Evolutionary conservation across 495 filamentous ascomycete species (phyloP).

Genomic region (Trichocladium uniseriatum): DNA sequence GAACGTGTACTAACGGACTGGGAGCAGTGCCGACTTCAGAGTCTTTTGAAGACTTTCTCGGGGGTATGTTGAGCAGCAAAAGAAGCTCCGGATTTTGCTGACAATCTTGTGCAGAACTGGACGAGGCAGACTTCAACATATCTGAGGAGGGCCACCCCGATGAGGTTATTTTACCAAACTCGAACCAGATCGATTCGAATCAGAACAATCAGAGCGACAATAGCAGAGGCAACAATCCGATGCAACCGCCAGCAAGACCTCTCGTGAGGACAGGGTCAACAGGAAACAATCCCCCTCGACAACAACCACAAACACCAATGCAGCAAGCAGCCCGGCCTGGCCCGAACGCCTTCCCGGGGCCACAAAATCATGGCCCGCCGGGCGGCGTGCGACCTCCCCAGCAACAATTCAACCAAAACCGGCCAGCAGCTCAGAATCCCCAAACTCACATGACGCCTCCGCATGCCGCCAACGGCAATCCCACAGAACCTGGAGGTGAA

Average conservation of each 20-base stretch:
- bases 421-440: slow-evolving; percentile 15
- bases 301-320: slow-evolving; percentile 31
- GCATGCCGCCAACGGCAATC: too few species aligned
- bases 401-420: slow-evolving; percentile 25
- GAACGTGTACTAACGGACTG: neutral
- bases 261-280: slow-evolving; percentile 17
- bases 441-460: slow-evolving; percentile 29
- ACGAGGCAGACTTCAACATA: slow-evolving; percentile 64
- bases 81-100: neutral
- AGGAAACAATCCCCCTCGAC: slow-evolving; percentile 21
- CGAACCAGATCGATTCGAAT: slow-evolving; percentile 1
- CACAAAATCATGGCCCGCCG: slow-evolving; percentile 10
- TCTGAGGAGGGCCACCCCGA: slow-evolving; percentile 52
- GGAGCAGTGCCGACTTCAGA: slow-evolving; percentile 17
- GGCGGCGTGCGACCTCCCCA: slow-evolving; percentile 4
- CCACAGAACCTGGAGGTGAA: slow-evolving; percentile 18
- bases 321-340: slow-evolving; percentile 15
- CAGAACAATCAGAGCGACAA: slow-evolving; percentile 1
- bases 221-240: slow-evolving; percentile 14
- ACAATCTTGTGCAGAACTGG: slow-evolving; percentile 44
- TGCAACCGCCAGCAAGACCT: slow-evolving; percentile 31
- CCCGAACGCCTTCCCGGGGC: slow-evolving; percentile 11
- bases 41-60: slow-evolving; percentile 57
- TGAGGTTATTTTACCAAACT: slow-evolving; percentile 41
- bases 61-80: slow-evolving; percentile 42